Conservation (phyloP, 148 eudicot species). For the Silene uniflora region DNA sequence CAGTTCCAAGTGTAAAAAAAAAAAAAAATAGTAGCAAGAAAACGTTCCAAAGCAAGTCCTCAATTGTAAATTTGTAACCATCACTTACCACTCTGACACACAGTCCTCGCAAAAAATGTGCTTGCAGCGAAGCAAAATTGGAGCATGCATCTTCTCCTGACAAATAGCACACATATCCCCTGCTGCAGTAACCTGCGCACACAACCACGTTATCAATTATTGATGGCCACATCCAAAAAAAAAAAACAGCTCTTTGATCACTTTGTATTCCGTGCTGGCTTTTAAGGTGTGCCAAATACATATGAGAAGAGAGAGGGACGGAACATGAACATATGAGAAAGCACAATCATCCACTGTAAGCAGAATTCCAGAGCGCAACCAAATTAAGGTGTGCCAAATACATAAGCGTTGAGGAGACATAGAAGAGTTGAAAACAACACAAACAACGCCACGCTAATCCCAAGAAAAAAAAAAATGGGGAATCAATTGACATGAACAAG, state of each 20-base stretch:
- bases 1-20: neutral
- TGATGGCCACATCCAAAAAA: neutral
- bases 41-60: neutral
- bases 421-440: neutral
- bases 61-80: constrained; percentile 11
- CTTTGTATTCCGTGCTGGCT: neutral
- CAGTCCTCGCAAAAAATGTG: constrained; percentile 93
- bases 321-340: constrained; percentile 2
- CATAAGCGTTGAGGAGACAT: neutral
- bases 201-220: neutral
- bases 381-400: neutral
- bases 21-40: neutral
- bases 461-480: neutral
- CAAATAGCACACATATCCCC: constrained; percentile 96
- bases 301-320: neutral
- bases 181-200: constrained; percentile 67
- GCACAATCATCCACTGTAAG: neutral
- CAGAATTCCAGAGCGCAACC: neutral
- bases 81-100: constrained; percentile 83
- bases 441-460: neutral
- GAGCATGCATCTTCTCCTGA: constrained; percentile 97
- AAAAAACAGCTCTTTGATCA: neutral
- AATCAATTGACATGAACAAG: neutral
- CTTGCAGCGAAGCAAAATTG: constrained; percentile 78
- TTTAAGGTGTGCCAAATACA: too few relatives aligned